phyloP scores from a whole-genome alignment of 192 early-diverging fungal genomes.

The Entomortierella parvispora region DNA sequence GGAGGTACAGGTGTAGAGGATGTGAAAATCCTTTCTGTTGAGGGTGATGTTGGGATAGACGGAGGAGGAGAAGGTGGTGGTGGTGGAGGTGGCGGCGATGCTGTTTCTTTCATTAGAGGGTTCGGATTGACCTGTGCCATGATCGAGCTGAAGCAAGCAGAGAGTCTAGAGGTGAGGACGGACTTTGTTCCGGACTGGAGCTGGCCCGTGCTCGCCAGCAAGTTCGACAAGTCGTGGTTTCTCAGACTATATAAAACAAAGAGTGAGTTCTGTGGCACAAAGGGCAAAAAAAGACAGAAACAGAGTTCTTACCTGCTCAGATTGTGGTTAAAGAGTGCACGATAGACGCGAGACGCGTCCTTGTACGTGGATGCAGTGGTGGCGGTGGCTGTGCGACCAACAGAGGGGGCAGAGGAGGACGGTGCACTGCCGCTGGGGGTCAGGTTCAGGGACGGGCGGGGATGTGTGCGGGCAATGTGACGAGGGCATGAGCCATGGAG shows the following conservation, averaged over 20 bases:
- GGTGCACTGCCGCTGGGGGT: too few species aligned
- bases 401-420: too few species aligned
- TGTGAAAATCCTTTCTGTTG: neutral
- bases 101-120: neutral
- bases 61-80: neutral
- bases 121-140: conserved; percentile 10
- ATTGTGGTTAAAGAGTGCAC: too few species aligned
- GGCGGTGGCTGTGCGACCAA: too few species aligned
- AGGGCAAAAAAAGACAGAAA: too few species aligned
- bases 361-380: too few species aligned
- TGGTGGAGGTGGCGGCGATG: neutral
- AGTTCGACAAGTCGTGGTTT: conserved; percentile 7
- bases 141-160: conserved; percentile 9
- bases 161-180: conserved; percentile 13
- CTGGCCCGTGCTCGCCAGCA: conserved; percentile 26
- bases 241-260: conserved; percentile 6
- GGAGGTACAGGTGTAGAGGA: neutral
- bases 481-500: too few species aligned
- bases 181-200: conserved; percentile 26
- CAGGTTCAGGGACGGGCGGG: too few species aligned
- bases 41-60: neutral
- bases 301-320: too few species aligned
- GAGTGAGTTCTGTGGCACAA: too few species aligned
- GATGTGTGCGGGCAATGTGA: too few species aligned
- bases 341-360: too few species aligned